Base-by-base conservation (phyloP, 495 filamentous ascomycete genomes). In the Penicillium verhagenii region DNA sequence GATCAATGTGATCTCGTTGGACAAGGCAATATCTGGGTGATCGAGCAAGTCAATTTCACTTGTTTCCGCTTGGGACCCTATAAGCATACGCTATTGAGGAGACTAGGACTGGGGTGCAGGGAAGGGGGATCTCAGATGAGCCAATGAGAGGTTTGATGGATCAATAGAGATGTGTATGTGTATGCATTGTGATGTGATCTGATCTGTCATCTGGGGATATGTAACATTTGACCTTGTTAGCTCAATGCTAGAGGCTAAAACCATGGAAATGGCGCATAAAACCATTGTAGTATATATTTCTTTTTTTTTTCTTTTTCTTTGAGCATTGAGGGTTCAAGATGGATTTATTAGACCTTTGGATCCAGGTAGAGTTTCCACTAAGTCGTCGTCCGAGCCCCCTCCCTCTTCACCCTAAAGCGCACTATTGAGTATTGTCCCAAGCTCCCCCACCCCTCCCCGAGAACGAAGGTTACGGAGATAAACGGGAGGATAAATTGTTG, bases 51-150 rank as follows among this genome's bases (percentile, higher is more conserved):
- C n/a, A n/a, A n/a, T 39, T 39, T 16, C 6, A 11, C 16, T n/a
- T 5, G 7, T 28, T n/a, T 45, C 26, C 21, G 14, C 14, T 11
- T 19, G n/a, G 7, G 14, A 19, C 20, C 47, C 47, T 54, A 29
- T 54, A 47, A 39, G 31, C 43, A 47, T 40, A 47, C 42, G 40
- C 31, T 31, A 47, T 28, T 33, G 10, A 33, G 21, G 21, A 45
- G 42, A 14, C 21, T 25, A 16, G 14, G 21, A 11, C 42, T 45
- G 42, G 42, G 21, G 42, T 45, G 21, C 42, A 45, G 21, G 42
- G 42, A 45, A 26, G 11, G 4, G n/a, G 42, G 10, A 4, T 25
- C 26, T 7, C 2, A 19, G 13, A 19, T 45, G 23, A 26, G 8
- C 42, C 42, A 45, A 45, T 45, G 14, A 24, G 23, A 26, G 13